Percentiles rank a stretch among this genome's conserved stretches.
Conservation (phyloP, 768 basidiomycete species). For the Cyclocybe cylindracea region DNA sequence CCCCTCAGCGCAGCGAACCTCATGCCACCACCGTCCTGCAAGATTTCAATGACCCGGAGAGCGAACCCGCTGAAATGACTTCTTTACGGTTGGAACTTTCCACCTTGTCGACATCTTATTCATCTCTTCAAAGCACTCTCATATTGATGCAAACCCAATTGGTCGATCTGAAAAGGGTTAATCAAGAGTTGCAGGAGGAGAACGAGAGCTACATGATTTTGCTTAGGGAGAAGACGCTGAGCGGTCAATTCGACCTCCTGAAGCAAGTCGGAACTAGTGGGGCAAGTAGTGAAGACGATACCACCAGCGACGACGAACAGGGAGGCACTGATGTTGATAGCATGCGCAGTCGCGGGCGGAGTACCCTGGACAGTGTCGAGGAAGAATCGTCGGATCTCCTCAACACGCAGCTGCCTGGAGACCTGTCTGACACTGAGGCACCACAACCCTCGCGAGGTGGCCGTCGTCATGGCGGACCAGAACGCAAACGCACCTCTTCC, state of each 20-base stretch:
- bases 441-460: slow-evolving; percentile 35
- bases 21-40: slow-evolving; percentile 28
- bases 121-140: slow-evolving; percentile 81
- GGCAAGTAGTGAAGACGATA: slow-evolving; percentile 35
- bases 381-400: slow-evolving; percentile 53
- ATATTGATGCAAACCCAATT: slow-evolving; percentile 85
- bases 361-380: slow-evolving; percentile 63
- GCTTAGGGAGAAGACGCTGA: slow-evolving; percentile 87
- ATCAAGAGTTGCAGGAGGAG: slow-evolving; percentile 88
- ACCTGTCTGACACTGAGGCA: slow-evolving; percentile 35
- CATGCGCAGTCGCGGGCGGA: slow-evolving; percentile 56
- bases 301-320: slow-evolving; percentile 39
- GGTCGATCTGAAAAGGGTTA: slow-evolving; percentile 84
- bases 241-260: slow-evolving; percentile 81
- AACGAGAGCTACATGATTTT: slow-evolving; percentile 98
- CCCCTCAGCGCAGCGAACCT: slow-evolving; percentile 10
- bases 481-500: slow-evolving; percentile 56
- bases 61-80: slow-evolving; percentile 87
- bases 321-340: slow-evolving; percentile 54
- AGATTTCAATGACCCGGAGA: slow-evolving; percentile 62
- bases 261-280: slow-evolving; percentile 61
- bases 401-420: slow-evolving; percentile 35
- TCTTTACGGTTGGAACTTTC: slow-evolving; percentile 81
- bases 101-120: slow-evolving; percentile 82
- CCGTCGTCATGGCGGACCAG: slow-evolving; percentile 42